Evolutionary conservation across 2,329 filamentous ascomycete species (phyloP).

Genomic region (Stagonosporopsis cucurbitacearum): DNA sequence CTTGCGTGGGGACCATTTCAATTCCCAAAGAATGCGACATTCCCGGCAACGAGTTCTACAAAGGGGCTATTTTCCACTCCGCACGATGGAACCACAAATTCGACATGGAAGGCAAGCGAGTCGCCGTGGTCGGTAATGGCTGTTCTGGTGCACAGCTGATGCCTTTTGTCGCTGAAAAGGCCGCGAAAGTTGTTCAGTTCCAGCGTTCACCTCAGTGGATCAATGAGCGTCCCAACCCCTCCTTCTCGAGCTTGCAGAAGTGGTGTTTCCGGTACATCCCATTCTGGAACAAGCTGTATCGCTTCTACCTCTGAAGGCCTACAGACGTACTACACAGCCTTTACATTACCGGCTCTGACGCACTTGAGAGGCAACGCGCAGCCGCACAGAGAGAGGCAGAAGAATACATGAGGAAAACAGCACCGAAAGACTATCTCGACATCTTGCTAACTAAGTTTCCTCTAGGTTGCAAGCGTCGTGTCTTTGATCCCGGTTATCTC

Average conservation of each 20-base stretch:
- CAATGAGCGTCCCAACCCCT: neutral
- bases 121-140: neutral
- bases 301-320: too few relatives aligned
- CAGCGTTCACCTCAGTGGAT: neutral
- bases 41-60: neutral
- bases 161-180: neutral
- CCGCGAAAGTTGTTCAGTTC: neutral
- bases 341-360: too few relatives aligned
- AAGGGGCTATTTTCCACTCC: neutral
- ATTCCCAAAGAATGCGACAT: neutral
- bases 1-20: neutral
- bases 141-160: neutral
- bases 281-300: too few relatives aligned
- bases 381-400: neutral
- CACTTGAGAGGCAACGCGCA: too few relatives aligned
- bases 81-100: neutral
- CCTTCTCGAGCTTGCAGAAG: neutral
- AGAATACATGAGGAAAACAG: neutral
- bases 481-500: constrained; percentile 1
- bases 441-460: neutral
- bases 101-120: neutral
- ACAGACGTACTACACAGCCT: too few relatives aligned
- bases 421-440: neutral
- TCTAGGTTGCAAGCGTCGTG: constrained; percentile 1
- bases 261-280: neutral